phyloP scores from a whole-genome alignment of 1,284 basidiomycete species.

The Ceratobasidium sp. region DNA sequence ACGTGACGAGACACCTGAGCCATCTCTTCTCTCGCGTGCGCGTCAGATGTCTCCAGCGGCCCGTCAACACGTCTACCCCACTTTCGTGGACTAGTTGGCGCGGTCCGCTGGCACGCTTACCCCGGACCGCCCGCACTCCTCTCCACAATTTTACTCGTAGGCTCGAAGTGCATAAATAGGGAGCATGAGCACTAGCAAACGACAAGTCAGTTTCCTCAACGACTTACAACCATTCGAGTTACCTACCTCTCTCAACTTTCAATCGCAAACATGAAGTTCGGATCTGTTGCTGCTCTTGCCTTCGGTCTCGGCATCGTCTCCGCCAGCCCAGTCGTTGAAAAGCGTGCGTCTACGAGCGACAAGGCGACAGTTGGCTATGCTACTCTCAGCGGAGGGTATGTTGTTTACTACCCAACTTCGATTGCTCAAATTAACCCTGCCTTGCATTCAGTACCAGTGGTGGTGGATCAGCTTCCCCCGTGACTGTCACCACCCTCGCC shows the following conservation, averaged over 20 bases:
- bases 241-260: slow-evolving; percentile 4
- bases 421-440: too few relatives aligned
- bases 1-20: neutral
- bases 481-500: too few relatives aligned
- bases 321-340: slow-evolving; percentile 17
- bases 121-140: slow-evolving; percentile 5
- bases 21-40: slow-evolving; percentile 12
- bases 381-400: slow-evolving; percentile 21
- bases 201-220: neutral
- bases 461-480: too few relatives aligned
- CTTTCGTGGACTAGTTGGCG: too few relatives aligned
- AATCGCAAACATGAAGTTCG: slow-evolving; percentile 24
- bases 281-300: neutral
- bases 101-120: slow-evolving; percentile 1
- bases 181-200: neutral
- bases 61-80: neutral
- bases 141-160: neutral
- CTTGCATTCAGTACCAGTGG: too few relatives aligned
- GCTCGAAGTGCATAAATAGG: neutral
- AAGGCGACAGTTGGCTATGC: slow-evolving; percentile 13
- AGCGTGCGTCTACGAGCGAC: slow-evolving; percentile 15
- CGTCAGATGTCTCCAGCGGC: neutral
- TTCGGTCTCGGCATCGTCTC: slow-evolving; percentile 7
- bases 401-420: neutral
- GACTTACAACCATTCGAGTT: neutral